Conservation (phyloP, 1,284 basidiomycete species). For the Porphyrellus sp. region DNA sequence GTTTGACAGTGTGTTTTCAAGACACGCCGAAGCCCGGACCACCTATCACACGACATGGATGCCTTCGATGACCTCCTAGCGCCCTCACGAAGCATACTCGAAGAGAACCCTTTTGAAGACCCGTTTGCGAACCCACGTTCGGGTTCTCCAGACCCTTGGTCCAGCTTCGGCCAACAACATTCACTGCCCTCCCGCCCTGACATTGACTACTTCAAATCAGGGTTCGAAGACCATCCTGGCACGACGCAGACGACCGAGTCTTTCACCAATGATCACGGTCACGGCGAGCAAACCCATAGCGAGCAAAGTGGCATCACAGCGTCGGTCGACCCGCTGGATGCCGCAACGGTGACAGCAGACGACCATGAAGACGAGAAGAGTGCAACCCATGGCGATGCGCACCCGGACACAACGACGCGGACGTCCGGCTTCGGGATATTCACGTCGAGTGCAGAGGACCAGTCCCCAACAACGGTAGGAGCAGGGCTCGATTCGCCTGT, state of each 20-base stretch:
- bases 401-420: conserved; percentile 14
- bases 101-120: conserved; percentile 75
- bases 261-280: conserved; percentile 15
- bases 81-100: conserved; percentile 57
- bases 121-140: conserved; percentile 63
- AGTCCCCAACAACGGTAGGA: conserved; percentile 8
- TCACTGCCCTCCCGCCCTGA: conserved; percentile 22
- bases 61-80: conserved; percentile 75
- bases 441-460: conserved; percentile 19
- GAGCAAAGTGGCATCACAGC: conserved; percentile 18
- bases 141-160: conserved; percentile 75
- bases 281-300: conserved; percentile 13
- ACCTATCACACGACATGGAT: conserved; percentile 44
- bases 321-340: conserved; percentile 45
- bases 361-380: conserved; percentile 40
- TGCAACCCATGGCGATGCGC: conserved; percentile 22
- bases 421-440: conserved; percentile 31
- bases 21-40: not conserved
- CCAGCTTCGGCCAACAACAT: conserved; percentile 39
- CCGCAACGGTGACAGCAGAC: conserved; percentile 35
- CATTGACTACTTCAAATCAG: conserved; percentile 33
- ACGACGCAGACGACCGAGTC: conserved; percentile 28
- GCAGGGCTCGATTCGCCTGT: conserved; percentile 13
- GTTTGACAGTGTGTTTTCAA: not conserved
- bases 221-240: conserved; percentile 34